These are phyloP conservation scores for Camellia oleifera DNA, from an alignment of 179 eudicot genomes.

Conservation along the genomic window DNA sequence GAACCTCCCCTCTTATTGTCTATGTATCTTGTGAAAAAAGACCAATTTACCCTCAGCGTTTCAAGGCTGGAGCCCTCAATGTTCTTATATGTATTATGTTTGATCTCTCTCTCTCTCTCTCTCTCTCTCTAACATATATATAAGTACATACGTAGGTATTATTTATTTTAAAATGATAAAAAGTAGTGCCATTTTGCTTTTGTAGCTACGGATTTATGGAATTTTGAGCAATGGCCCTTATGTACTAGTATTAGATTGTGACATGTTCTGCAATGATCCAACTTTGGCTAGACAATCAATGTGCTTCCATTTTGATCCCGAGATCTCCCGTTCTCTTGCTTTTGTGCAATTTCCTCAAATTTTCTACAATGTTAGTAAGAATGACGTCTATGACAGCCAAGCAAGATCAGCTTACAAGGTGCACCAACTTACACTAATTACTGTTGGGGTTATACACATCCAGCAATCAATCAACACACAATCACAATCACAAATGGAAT, in stretches of 20 bases:
- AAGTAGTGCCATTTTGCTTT: background rate
- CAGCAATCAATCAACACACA: no score
- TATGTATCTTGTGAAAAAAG: no score
- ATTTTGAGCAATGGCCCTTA: constrained; percentile 70
- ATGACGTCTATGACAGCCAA: constrained; percentile 53
- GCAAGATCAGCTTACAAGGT: constrained; percentile 34
- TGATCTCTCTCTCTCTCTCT: no score
- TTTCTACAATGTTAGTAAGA: constrained; percentile 48
- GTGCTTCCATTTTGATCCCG: constrained; percentile 68
- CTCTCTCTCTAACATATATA: no score
- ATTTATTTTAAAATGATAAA: background rate
- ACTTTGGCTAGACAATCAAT: constrained; percentile 52
- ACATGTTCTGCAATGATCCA: constrained; percentile 67
- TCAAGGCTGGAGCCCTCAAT: no score
- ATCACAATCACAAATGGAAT: no score
- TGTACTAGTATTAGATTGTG: constrained; percentile 69
- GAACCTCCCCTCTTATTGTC: no score
- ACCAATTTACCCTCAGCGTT: no score
- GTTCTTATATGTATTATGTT: no score
- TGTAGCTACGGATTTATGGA: constrained; percentile 73
- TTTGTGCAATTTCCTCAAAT: constrained; percentile 75
- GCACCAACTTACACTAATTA: no score
- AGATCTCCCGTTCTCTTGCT: constrained; percentile 30
- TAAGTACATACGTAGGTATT: no score
- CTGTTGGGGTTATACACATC: no score